Evolutionary conservation across 148 eudicot species (phyloP).

Genomic region (Oxyria digyna): DNA sequence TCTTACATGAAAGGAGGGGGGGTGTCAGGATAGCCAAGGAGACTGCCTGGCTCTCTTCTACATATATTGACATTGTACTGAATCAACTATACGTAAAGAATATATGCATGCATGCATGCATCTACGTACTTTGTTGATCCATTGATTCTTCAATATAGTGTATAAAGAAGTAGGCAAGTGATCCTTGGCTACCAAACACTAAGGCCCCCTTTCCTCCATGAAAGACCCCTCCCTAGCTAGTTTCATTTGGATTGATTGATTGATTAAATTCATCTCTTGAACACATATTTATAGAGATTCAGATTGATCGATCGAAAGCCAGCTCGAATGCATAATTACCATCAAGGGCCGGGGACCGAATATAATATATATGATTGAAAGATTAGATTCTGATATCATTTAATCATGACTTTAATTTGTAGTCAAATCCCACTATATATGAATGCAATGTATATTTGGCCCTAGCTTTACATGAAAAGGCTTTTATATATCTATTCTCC

Average conservation of each 20-base stretch:
- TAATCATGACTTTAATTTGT: too few species aligned
- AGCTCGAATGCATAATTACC: not conserved
- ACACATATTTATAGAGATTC: not conserved
- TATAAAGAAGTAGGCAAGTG: slow-evolving; percentile 6
- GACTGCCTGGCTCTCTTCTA: slow-evolving; percentile 7
- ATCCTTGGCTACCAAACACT: slow-evolving; percentile 6
- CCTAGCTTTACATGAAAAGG: too few species aligned
- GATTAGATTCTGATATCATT: too few species aligned
- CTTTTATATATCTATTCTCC: too few species aligned
- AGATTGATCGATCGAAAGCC: not conserved
- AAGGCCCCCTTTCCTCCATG: not conserved
- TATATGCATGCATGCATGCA: not conserved
- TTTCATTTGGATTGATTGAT: not conserved
- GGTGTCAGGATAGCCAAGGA: slow-evolving; percentile 2
- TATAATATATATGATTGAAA: not conserved
- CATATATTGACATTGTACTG: not conserved
- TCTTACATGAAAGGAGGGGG: not conserved
- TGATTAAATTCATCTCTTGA: not conserved
- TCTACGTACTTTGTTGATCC: not conserved
- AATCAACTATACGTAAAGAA: not conserved
- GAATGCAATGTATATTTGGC: too few species aligned
- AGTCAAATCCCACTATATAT: too few species aligned
- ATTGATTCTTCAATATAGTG: too few species aligned
- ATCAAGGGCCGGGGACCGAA: not conserved
- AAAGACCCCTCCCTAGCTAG: not conserved